A percentile compares a stretch with the other conserved stretches of the same genome.
Conservation (phyloP, 495 filamentous ascomycete genomes). For the Tuber umbilicatum region DNA sequence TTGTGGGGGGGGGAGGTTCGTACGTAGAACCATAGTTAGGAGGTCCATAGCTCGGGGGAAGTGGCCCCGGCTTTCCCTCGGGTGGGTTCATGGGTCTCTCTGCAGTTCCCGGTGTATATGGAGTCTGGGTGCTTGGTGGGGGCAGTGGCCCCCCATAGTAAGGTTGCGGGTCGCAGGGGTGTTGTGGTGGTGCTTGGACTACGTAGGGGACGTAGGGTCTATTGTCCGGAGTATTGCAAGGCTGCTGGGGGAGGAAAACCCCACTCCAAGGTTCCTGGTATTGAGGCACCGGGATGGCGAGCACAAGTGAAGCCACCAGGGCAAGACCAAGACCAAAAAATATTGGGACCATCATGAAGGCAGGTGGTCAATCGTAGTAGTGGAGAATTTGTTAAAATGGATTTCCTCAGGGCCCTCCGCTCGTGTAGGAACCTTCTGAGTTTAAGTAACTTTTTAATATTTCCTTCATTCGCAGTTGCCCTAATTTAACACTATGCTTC, state of each 20-base stretch:
- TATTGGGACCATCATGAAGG: not conserved
- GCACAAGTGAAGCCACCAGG: slow-evolving; percentile 9
- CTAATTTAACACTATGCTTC: not conserved
- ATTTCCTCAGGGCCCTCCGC: not conserved
- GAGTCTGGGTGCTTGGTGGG: not conserved
- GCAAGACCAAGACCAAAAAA: slow-evolving; percentile 6
- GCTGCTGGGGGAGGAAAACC: slow-evolving; percentile 27
- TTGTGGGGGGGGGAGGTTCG: not conserved
- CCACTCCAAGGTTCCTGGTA: slow-evolving; percentile 24
- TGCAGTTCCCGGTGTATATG: not conserved
- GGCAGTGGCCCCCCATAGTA: slow-evolving; percentile 9
- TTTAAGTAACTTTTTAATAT: not conserved
- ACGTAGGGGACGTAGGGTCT: slow-evolving; percentile 3
- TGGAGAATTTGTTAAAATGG: not conserved
- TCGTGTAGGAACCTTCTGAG: not conserved
- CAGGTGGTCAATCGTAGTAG: not conserved
- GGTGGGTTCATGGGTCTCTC: not conserved
- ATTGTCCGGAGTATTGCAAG: not conserved
- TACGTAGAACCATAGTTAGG: not conserved
- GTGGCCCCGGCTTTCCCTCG: not conserved
- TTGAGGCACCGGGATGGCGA: slow-evolving; percentile 20
- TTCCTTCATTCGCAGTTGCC: not conserved
- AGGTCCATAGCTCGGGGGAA: not conserved
- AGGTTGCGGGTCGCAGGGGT: slow-evolving; percentile 9
- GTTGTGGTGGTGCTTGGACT: not conserved